Evolutionary conservation across 164 flowering plant genomes (phyloP).

Genomic region (Litsea cubeba): DNA sequence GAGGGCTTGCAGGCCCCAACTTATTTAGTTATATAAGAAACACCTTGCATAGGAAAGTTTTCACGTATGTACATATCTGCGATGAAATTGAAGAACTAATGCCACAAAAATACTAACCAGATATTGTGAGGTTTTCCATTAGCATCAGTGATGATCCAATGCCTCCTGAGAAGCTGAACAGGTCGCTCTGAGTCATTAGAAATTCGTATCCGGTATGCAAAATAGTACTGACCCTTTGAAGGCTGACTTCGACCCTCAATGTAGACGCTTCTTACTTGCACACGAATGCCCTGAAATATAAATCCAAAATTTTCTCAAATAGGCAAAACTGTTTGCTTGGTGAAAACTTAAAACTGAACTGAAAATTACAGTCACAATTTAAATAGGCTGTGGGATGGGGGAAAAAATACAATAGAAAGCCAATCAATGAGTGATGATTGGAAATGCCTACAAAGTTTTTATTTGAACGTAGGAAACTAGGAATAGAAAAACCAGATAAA

Average conservation of each 20-base stretch:
- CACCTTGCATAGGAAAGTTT: too few relatives aligned
- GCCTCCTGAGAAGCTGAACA: slow-evolving; percentile 91
- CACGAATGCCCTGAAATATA: slow-evolving; percentile 66
- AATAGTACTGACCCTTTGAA: slow-evolving; percentile 72
- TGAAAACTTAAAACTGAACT: background rate
- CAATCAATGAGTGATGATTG: background rate
- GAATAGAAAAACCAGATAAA: too few relatives aligned
- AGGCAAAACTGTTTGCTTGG: background rate
- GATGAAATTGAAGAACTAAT: too few relatives aligned
- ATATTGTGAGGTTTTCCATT: slow-evolving; percentile 76
- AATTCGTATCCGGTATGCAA: slow-evolving; percentile 87
- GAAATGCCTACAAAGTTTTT: background rate
- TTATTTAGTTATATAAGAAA: too few relatives aligned
- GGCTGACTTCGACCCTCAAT: slow-evolving; percentile 87
- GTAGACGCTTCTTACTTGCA: slow-evolving; percentile 91
- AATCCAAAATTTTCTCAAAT: background rate
- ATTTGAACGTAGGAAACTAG: background rate
- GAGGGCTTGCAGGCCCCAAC: too few relatives aligned
- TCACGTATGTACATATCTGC: too few relatives aligned
- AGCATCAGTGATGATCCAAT: slow-evolving; percentile 92
- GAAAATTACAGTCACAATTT: background rate
- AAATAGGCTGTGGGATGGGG: background rate
- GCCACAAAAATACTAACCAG: slow-evolving; percentile 34
- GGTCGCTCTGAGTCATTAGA: slow-evolving; percentile 86
- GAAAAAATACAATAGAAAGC: background rate